Evolutionary conservation across 352 stramenopile genomes (phyloP).

Genomic region (Pilasporangium apinafurcum): DNA sequence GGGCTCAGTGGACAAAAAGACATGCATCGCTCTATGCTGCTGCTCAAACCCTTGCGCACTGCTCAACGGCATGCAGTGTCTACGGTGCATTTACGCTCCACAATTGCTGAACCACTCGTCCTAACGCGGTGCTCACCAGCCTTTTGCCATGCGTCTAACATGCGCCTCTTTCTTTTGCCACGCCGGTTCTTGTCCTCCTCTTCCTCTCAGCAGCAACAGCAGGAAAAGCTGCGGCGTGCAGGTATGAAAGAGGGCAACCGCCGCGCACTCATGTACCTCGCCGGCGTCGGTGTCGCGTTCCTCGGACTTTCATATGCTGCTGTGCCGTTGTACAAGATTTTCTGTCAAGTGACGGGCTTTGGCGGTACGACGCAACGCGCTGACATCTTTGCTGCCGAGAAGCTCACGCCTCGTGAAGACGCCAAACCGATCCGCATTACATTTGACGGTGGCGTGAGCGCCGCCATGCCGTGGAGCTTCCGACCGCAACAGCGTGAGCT

Average conservation of each 20-base stretch:
- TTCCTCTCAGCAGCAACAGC: conserved; percentile 32
- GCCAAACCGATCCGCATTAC: conserved; percentile 92
- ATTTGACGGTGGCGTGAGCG: conserved; percentile 94
- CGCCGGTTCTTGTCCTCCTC: conserved; percentile 39
- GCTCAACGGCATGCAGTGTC: no score
- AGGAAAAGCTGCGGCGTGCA: conserved; percentile 33
- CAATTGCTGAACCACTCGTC: no score
- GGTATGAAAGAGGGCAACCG: conserved; percentile 85
- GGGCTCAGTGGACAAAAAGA: conserved; percentile 1
- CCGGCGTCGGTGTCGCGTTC: conserved; percentile 90
- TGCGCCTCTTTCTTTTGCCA: neutral
- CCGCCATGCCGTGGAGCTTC: conserved; percentile 97
- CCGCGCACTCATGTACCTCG: conserved; percentile 90
- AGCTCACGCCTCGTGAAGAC: conserved; percentile 88
- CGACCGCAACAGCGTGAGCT: conserved; percentile 93
- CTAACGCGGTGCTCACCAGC: neutral
- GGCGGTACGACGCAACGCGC: conserved; percentile 90
- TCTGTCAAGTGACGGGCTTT: conserved; percentile 98
- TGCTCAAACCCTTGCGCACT: neutral
- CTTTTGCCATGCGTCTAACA: neutral
- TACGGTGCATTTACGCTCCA: no score
- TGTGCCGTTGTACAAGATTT: conserved; percentile 99
- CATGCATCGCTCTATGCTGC: conserved; percentile 10
- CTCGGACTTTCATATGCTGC: conserved; percentile 95
- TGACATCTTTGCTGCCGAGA: conserved; percentile 71